Percentiles rank a stretch among this genome's conserved stretches.
phyloP scores from a whole-genome alignment of 2,329 filamentous ascomycete species.

The Didymella glomerata region DNA sequence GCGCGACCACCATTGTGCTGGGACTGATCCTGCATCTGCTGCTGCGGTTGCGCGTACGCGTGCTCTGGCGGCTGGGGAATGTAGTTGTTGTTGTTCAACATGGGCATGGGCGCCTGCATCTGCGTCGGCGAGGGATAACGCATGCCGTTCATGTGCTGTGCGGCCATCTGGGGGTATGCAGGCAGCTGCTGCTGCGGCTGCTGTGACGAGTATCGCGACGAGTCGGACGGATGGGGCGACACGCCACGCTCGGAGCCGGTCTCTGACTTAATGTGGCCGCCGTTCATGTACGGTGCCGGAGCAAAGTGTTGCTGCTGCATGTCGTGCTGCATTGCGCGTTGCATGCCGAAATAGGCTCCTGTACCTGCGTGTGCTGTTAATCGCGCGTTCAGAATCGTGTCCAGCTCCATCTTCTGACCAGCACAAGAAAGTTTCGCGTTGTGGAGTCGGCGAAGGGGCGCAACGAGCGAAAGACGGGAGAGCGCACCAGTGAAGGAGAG shows the following conservation, averaged over 20 bases:
- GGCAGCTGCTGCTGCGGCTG: constrained; percentile 62
- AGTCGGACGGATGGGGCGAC: constrained; percentile 64
- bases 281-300: constrained; percentile 59
- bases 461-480: constrained; percentile 40
- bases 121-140: constrained; percentile 63
- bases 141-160: constrained; percentile 60
- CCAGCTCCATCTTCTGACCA: constrained; percentile 49
- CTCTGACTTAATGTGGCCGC: constrained; percentile 63
- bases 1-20: constrained; percentile 55
- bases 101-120: constrained; percentile 61
- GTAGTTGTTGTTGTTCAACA: constrained; percentile 66
- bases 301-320: constrained; percentile 55
- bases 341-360: constrained; percentile 50
- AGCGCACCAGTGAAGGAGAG: constrained; percentile 44
- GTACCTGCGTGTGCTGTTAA: constrained; percentile 51
- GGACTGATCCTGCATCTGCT: constrained; percentile 48
- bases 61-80: constrained; percentile 60
- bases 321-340: constrained; percentile 54
- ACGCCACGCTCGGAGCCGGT: constrained; percentile 67
- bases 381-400: constrained; percentile 55
- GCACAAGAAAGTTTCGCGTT: constrained; percentile 27
- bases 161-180: constrained; percentile 58
- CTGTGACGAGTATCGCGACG: constrained; percentile 66
- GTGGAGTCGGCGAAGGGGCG: constrained; percentile 28
- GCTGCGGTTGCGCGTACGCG: constrained; percentile 54